Evolutionary conservation across 495 filamentous ascomycete species (phyloP).

Genomic region (Daldinia childiae): DNA sequence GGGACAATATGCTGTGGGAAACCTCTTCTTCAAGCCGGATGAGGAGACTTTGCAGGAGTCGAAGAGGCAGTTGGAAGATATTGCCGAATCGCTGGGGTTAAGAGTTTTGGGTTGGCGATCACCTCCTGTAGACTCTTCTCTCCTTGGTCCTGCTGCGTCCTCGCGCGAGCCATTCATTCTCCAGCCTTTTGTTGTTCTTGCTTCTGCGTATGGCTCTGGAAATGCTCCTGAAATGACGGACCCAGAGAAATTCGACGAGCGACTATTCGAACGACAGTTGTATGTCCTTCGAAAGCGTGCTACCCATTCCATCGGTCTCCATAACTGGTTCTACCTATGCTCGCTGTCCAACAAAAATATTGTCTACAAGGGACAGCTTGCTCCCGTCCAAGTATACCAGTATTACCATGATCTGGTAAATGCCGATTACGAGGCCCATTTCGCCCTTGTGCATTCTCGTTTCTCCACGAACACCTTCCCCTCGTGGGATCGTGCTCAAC

Average conservation of each 20-base stretch:
- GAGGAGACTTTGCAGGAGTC: conserved; percentile 87
- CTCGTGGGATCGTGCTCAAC: conserved; percentile 98
- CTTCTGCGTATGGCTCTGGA: conserved; percentile 85
- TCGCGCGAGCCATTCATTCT: conserved; percentile 94
- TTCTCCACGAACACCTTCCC: conserved; percentile 99
- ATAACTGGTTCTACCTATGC: conserved; percentile 99
- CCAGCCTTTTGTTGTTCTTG: conserved; percentile 94
- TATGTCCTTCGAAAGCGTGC: conserved; percentile 95
- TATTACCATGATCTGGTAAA: conserved; percentile 99
- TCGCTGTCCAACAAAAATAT: conserved; percentile 99
- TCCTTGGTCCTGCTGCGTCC: conserved; percentile 91
- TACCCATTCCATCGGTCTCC: conserved; percentile 91
- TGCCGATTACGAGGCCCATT: conserved; percentile 97
- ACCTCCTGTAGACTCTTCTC: conserved; percentile 89
- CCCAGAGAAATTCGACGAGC: conserved; percentile 81
- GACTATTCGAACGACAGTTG: conserved; percentile 89
- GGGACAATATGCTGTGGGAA: conserved; percentile 97
- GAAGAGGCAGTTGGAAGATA: conserved; percentile 87
- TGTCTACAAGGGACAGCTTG: conserved; percentile 98
- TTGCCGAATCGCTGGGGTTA: conserved; percentile 86
- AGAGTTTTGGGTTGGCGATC: conserved; percentile 97
- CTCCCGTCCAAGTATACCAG: conserved; percentile 97
- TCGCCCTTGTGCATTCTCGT: conserved; percentile 95
- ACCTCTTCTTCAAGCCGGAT: conserved; percentile 98
- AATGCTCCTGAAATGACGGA: conserved; percentile 83